Percentiles rank a stretch among this genome's conserved stretches.
Evolutionary conservation across 2,329 filamentous ascomycete genomes (phyloP).

Genomic region (Ophidiomyces ophidiicola): DNA sequence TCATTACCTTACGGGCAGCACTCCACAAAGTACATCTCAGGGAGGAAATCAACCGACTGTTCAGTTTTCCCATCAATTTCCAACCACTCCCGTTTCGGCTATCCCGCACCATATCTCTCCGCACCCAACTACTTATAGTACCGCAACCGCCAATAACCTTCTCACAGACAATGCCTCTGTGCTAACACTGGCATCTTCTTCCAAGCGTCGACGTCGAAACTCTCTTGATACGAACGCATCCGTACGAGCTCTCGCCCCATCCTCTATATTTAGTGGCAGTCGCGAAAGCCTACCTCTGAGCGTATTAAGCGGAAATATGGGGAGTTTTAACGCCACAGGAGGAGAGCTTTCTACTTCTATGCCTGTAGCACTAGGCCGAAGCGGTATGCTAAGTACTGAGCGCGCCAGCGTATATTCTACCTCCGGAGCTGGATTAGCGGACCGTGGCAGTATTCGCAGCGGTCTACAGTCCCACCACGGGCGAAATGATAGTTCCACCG

Average conservation of each 20-base stretch:
- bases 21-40: constrained; percentile 24
- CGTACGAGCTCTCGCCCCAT: constrained; percentile 50
- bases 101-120: constrained; percentile 47
- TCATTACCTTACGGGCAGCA: constrained; percentile 18
- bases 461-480: constrained; percentile 50
- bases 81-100: constrained; percentile 46
- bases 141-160: constrained; percentile 51
- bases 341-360: constrained; percentile 35
- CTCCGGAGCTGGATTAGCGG: constrained; percentile 47
- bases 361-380: constrained; percentile 34
- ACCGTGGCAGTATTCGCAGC: constrained; percentile 69
- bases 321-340: constrained; percentile 5
- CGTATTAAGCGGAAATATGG: constrained; percentile 45
- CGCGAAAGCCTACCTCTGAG: constrained; percentile 52
- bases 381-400: constrained; percentile 45
- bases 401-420: constrained; percentile 59
- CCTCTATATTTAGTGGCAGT: constrained; percentile 52
- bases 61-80: constrained; percentile 50
- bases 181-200: constrained; percentile 52
- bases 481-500: constrained; percentile 68
- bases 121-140: constrained; percentile 46
- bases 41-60: constrained; percentile 29
- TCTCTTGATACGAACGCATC: constrained; percentile 56
- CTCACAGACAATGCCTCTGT: constrained; percentile 55
- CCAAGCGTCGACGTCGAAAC: constrained; percentile 50